A percentile compares a stretch with the other conserved stretches of the same genome.
Evolutionary conservation across 441 rosid species (phyloP).

Genomic region (Pelargonium cotyledonis): DNA sequence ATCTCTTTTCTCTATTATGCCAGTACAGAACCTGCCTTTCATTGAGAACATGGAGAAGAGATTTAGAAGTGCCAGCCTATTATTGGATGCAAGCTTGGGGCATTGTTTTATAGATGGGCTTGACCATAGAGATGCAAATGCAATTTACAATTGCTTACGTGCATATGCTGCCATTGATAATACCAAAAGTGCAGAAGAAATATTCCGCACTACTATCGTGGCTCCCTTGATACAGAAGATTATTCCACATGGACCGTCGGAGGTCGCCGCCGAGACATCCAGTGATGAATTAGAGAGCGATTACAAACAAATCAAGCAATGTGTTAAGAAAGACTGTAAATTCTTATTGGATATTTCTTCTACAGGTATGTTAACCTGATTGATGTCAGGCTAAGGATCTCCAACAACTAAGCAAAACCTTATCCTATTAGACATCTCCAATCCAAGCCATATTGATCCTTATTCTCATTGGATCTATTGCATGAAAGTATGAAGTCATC

Average conservation of each 20-base stretch:
- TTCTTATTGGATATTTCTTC: constrained; percentile 78
- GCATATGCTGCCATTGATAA: constrained; percentile 96
- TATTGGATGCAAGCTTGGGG: constrained; percentile 89
- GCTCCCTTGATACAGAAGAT: constrained; percentile 64
- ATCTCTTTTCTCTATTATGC: constrained; percentile 54
- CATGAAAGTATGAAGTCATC: neutral
- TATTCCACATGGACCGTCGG: constrained; percentile 50
- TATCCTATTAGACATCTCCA: neutral
- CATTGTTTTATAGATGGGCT: constrained; percentile 91
- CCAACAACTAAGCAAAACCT: neutral
- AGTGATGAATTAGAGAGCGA: constrained; percentile 74
- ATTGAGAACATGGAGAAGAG: constrained; percentile 94
- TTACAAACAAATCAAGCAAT: constrained; percentile 60
- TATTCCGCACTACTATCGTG: constrained; percentile 67
- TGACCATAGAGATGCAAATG: constrained; percentile 71
- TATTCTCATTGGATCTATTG: too few relatives aligned
- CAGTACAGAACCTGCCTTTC: constrained; percentile 97
- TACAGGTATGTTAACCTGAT: constrained; percentile 40
- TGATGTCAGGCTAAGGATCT: neutral
- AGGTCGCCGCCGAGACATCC: constrained; percentile 39
- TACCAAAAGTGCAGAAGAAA: constrained; percentile 69
- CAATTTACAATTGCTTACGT: constrained; percentile 87
- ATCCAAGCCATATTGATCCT: neutral
- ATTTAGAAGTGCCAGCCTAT: constrained; percentile 74
- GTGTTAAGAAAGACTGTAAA: constrained; percentile 62